Conservation (phyloP, 176 grass and related monocot species). For the Triticum timopheevii region DNA sequence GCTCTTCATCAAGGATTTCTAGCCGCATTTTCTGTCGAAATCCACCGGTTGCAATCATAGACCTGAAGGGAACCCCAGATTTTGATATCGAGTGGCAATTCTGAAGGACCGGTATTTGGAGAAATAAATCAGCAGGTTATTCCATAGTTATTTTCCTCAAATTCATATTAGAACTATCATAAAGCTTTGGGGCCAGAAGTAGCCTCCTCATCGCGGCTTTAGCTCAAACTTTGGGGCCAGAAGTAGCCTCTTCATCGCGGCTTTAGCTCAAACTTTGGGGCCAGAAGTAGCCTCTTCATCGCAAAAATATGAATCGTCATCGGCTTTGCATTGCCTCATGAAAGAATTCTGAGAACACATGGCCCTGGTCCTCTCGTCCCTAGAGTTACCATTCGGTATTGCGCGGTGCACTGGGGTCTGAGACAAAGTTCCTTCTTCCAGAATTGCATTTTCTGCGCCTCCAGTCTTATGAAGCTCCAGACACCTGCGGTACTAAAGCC, state of each 20-base stretch:
- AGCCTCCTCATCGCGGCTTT: too few species aligned
- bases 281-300: too few species aligned
- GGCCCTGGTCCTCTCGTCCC: neutral
- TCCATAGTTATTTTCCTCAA: neutral
- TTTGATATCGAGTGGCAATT: conserved; percentile 78
- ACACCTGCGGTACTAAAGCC: neutral
- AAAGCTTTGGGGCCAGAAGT: too few species aligned
- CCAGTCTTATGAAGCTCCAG: conserved; percentile 54
- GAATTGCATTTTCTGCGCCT: conserved; percentile 63
- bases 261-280: too few species aligned
- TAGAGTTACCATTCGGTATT: conserved; percentile 9
- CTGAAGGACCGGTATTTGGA: conserved; percentile 54
- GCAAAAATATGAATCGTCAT: conserved; percentile 51
- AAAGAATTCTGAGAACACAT: conserved; percentile 30
- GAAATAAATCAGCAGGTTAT: neutral
- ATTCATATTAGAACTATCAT: neutral
- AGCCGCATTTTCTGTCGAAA: conserved; percentile 85
- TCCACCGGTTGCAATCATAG: conserved; percentile 86
- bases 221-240: too few species aligned
- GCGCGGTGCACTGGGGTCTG: neutral
- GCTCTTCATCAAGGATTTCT: conserved; percentile 75
- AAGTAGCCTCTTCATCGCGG: too few species aligned
- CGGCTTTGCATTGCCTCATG: conserved; percentile 15
- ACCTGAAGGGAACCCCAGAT: conserved; percentile 81
- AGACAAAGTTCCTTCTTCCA: conserved; percentile 14